Conservation (phyloP, 2,329 filamentous ascomycete genomes). For the Myotisia sp. region DNA sequence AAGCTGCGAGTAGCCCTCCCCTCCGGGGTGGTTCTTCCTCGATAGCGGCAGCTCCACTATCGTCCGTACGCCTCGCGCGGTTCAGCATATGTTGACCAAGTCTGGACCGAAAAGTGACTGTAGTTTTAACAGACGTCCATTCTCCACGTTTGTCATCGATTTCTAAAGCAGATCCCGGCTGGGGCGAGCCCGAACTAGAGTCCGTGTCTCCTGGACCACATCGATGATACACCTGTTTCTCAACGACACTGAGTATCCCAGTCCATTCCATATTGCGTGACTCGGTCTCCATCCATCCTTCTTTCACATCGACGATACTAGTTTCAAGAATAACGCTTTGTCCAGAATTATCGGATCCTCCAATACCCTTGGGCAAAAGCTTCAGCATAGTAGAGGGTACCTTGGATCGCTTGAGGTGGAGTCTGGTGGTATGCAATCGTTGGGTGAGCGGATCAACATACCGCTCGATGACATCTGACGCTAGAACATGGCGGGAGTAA, state of each 20-base stretch:
- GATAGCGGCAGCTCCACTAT: conserved; percentile 20
- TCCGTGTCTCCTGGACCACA: conserved; percentile 20
- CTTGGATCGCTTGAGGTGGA: conserved; percentile 51
- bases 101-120: conserved; percentile 47
- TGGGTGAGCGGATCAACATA: conserved; percentile 46
- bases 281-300: conserved; percentile 54
- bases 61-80: conserved; percentile 26
- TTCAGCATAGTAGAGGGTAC: conserved; percentile 47
- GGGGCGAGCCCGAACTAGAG: conserved; percentile 3
- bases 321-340: conserved; percentile 51
- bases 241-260: conserved; percentile 48
- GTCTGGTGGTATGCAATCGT: conserved; percentile 45
- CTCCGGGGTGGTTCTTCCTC: conserved; percentile 40
- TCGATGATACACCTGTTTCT: conserved; percentile 44
- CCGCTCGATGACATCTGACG: conserved; percentile 51
- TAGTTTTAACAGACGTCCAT: conserved; percentile 45
- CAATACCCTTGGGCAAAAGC: conserved; percentile 44
- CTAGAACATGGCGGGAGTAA: conserved; percentile 50
- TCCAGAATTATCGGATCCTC: conserved; percentile 43
- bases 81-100: conserved; percentile 44
- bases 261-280: conserved; percentile 53
- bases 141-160: conserved; percentile 27
- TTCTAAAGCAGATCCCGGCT: conserved; percentile 15
- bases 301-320: conserved; percentile 45
- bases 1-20: conserved; percentile 43